Conservation (phyloP, 2,329 filamentous ascomycete species). For the Myriosclerotinia curreyana region DNA sequence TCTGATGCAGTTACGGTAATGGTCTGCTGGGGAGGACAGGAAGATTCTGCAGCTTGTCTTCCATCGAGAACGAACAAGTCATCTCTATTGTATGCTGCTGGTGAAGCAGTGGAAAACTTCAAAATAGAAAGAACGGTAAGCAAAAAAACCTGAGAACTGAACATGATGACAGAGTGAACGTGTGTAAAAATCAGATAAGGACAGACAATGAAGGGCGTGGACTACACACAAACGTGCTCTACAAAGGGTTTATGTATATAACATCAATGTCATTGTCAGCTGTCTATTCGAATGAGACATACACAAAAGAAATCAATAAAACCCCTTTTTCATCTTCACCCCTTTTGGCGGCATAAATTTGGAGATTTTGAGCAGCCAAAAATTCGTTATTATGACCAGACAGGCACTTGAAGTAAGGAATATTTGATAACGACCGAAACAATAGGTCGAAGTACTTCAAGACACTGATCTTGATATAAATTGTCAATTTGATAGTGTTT, state of each 20-base stretch:
- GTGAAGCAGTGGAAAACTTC: slow-evolving; percentile 7
- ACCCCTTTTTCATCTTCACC: background rate
- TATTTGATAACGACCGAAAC: background rate
- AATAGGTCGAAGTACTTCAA: too few species aligned
- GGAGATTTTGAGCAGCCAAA: background rate
- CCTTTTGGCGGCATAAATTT: background rate
- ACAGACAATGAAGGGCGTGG: background rate
- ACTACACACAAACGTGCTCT: background rate
- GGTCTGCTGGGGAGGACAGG: slow-evolving; percentile 8
- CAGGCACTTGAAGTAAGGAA: slow-evolving; percentile 4
- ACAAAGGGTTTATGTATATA: slow-evolving; percentile 6
- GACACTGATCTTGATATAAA: too few species aligned
- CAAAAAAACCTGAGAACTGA: background rate
- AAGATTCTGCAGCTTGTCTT: background rate
- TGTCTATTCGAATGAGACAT: background rate
- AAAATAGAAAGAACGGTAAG: slow-evolving; percentile 11
- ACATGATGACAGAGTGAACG: slow-evolving; percentile 4
- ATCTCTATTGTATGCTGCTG: background rate
- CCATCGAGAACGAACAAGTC: background rate
- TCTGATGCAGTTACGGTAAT: slow-evolving; percentile 9
- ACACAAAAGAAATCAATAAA: slow-evolving; percentile 1
- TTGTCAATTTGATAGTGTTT: background rate
- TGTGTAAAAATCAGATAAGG: background rate
- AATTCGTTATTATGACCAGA: background rate
- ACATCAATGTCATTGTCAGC: background rate